These are phyloP conservation scores for Xanthoparmelia taractica DNA, from an alignment of 495 filamentous ascomycete genomes.

Conservation along the genomic window DNA sequence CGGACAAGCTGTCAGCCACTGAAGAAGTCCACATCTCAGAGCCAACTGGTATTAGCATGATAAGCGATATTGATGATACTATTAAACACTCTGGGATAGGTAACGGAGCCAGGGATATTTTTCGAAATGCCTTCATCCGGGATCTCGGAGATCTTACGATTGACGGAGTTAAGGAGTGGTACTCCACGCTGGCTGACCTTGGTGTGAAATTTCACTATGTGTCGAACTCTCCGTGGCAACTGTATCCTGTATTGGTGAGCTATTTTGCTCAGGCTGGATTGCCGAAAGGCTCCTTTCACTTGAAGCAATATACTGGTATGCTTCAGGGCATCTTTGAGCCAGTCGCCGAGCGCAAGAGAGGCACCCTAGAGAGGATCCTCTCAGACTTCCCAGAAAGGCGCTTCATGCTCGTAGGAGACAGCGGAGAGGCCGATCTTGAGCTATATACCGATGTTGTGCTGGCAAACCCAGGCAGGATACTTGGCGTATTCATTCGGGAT, in stretches of 20 bases:
- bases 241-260: conserved; percentile 77
- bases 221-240: conserved; percentile 92
- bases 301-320: conserved; percentile 95
- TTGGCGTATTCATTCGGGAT: conserved; percentile 88
- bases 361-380: conserved; percentile 74
- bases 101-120: conserved; percentile 83
- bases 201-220: conserved; percentile 89
- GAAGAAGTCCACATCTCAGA: conserved; percentile 70
- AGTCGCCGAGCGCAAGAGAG: conserved; percentile 87
- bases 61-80: conserved; percentile 97
- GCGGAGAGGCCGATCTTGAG: conserved; percentile 92
- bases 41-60: conserved; percentile 76
- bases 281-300: conserved; percentile 79
- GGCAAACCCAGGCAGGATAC: conserved; percentile 70
- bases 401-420: conserved; percentile 90
- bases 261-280: conserved; percentile 76
- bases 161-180: conserved; percentile 86
- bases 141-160: conserved; percentile 74
- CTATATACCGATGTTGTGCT: conserved; percentile 91
- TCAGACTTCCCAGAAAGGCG: conserved; percentile 81
- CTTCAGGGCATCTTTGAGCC: conserved; percentile 97
- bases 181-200: conserved; percentile 60
- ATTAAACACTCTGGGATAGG: conserved; percentile 91
- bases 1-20: conserved; percentile 71
- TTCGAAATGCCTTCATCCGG: conserved; percentile 87